These are phyloP conservation scores for Emmonsia crescens DNA, from an alignment of 2,329 filamentous ascomycete genomes.

Conservation along the genomic window DNA sequence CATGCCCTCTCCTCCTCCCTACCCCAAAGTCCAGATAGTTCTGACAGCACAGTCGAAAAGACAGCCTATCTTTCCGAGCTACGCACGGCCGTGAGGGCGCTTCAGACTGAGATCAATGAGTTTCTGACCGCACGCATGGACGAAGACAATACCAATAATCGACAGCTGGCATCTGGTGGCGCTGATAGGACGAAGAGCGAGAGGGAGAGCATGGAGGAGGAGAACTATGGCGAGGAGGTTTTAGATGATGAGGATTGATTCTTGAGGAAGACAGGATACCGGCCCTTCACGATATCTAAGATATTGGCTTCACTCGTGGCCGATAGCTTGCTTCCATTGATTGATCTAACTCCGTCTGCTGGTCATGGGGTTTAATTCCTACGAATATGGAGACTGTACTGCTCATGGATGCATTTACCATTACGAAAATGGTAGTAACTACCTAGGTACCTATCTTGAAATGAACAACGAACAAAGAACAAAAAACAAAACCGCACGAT, in stretches of 20 bases:
- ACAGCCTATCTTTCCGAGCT: constrained; percentile 45
- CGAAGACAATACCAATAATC: constrained; percentile 41
- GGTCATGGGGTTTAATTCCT: neutral
- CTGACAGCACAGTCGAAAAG: constrained; percentile 30
- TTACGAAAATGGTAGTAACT: neutral
- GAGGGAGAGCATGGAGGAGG: constrained; percentile 35
- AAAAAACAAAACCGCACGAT: neutral
- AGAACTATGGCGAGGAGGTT: constrained; percentile 74
- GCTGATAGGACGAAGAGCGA: constrained; percentile 18
- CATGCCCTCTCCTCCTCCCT: constrained; percentile 20
- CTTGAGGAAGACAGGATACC: neutral
- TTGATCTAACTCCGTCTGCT: neutral
- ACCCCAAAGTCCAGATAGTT: constrained; percentile 7
- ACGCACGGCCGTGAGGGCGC: constrained; percentile 35
- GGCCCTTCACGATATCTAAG: neutral
- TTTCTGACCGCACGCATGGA: constrained; percentile 53
- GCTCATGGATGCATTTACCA: neutral
- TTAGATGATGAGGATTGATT: constrained; percentile 50
- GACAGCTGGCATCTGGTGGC: constrained; percentile 17
- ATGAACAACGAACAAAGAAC: neutral
- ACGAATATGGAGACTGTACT: neutral
- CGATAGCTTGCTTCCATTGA: neutral
- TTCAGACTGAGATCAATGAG: constrained; percentile 49
- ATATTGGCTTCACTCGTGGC: neutral
- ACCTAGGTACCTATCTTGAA: neutral